Evolutionary conservation across 257 asterid genomes (phyloP).

Genomic region (Solanum paucissectum): DNA sequence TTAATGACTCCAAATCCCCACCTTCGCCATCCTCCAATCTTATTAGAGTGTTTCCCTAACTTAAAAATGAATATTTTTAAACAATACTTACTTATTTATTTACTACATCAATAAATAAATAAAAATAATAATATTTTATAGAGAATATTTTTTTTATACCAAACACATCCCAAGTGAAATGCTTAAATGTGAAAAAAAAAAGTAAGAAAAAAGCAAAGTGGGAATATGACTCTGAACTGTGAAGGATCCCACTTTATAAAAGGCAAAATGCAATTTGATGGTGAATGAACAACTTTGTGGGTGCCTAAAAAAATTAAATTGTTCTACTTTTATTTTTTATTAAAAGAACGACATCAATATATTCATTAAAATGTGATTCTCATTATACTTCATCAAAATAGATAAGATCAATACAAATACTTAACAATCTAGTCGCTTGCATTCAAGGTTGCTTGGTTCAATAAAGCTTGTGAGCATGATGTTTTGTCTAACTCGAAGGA

Average conservation of each 20-base stretch:
- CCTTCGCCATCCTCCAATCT: neutral
- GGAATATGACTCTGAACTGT: neutral
- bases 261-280: conserved; percentile 10
- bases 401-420: too few species aligned
- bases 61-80: neutral
- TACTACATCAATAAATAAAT: neutral
- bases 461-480: neutral
- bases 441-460: neutral
- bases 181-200: neutral
- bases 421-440: neutral
- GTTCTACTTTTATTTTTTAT: too few species aligned
- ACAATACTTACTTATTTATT: neutral
- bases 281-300: neutral
- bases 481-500: neutral
- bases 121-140: neutral
- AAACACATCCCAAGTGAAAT: neutral
- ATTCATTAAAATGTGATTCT: too few species aligned
- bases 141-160: neutral
- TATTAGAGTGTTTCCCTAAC: neutral
- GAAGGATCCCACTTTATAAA: conserved; percentile 9
- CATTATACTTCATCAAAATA: too few species aligned
- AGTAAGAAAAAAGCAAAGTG: neutral
- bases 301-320: neutral
- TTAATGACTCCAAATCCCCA: neutral
- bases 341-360: too few species aligned